These are phyloP conservation scores for Nannochloropsis gaditana DNA, from an alignment of 108 stramenopile genomes.

Conservation along the genomic window DNA sequence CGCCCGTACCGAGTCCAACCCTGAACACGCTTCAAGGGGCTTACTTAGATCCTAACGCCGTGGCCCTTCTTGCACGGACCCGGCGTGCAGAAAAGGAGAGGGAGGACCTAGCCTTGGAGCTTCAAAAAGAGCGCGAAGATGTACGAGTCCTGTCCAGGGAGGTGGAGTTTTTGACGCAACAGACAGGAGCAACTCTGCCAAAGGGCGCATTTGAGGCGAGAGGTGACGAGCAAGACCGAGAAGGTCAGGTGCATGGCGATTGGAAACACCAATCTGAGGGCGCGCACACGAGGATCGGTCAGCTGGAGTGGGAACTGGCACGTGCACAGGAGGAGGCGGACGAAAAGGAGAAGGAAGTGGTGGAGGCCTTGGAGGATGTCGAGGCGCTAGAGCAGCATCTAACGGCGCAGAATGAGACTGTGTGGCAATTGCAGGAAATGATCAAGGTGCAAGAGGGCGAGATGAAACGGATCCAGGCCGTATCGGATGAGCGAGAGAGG, in stretches of 20 bases:
- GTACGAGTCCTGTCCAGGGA: background rate
- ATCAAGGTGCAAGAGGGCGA: background rate
- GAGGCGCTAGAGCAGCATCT: background rate
- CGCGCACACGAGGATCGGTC: background rate
- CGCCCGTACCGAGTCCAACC: background rate
- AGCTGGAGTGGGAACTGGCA: background rate
- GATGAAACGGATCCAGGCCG: background rate
- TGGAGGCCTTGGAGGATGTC: background rate
- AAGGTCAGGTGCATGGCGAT: background rate
- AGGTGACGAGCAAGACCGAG: background rate
- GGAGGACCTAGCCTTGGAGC: background rate
- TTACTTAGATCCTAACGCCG: background rate
- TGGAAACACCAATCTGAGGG: background rate
- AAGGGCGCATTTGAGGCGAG: background rate
- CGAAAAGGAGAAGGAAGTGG: background rate
- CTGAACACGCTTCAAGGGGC: background rate
- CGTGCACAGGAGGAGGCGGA: background rate
- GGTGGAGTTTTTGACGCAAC: background rate
- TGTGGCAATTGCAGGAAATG: background rate
- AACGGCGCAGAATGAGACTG: background rate
- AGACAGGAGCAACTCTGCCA: background rate
- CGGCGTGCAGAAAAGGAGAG: conserved; percentile 1
- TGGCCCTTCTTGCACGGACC: background rate
- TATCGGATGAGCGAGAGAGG: background rate
- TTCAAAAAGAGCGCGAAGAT: background rate